Base-by-base conservation (phyloP, 2,329 filamentous ascomycete genomes). In the Alternaria arborescens region DNA sequence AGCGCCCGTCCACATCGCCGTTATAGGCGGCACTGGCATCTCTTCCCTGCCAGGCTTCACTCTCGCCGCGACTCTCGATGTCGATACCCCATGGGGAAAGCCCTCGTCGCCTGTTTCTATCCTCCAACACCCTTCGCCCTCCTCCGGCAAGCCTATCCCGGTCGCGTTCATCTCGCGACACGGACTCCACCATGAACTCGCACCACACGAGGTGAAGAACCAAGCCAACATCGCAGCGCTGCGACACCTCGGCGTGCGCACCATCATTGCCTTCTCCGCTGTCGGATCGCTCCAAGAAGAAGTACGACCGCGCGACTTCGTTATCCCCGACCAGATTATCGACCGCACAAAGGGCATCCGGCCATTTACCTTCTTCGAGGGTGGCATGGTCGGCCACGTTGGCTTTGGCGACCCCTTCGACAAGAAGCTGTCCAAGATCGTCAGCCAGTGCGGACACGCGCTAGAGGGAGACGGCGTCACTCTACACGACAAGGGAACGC, bases 161-260 rank as follows among this genome's bases (percentile, higher is more conserved):
- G 82, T 99, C 65, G 95, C 95, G 57, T 99, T 99, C 84, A 88
- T 99, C 70, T 93, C 94, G 65, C 93, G 95, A 44, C 95, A 99
- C 81, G 95, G 95, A 68, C 78, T 88, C 12, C 85, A 95, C 86
- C 95, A 99, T 83, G 87, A 97, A 80, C 86, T 91, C 69, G 93
- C 94, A 6, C 95, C 95, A 0, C 94, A 97, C 77, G 95, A 99
- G 81, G 91, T 99, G n/a, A 93, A 94, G 61, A 88, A 89, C 68
- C 92, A 92, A 66, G 95, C 95, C 80, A 99, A 98, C 84, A 97
- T 99, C 74, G 94, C 95, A n/a, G 95, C 95, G n/a, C 85, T 99
- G 65, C 90, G 95, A 67, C 89, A 88, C 72, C 85, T 99, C 62
- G 95, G 95, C 68, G 95, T 98, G 46, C 89, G 94, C 74, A 91